Base-by-base conservation (phyloP, 257 asterid genomes). In the Solanum paucissectum region DNA sequence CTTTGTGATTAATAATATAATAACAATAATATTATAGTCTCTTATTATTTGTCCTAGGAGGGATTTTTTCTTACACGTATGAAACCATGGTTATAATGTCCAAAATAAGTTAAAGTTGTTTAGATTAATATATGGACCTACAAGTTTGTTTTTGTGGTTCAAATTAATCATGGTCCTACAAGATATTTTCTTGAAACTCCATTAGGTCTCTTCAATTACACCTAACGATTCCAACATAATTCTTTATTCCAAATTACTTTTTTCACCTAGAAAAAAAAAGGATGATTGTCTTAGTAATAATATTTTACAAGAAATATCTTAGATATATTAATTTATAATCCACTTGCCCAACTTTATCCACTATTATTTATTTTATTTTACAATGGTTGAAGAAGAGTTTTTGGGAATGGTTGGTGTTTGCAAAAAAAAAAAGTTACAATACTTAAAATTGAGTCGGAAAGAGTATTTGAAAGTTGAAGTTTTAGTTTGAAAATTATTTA, bases 121-220 rank as follows among this genome's bases (percentile, higher is more conserved):
- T 62, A 37, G 4, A 84, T 68, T 46, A 40, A 68, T 34, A 27
- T 34, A 13, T 86, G 44, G n/a, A 37, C 38, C 55, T 27, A 66
- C 75, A 68, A 73, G 89, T 71, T 88, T 36, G 23, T 23, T 20
- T 85, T 89, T 49, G 92, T 91, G 94, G 95, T 25, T 90, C 85
- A 88, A 83, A 88, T 89, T 12, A 82, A 92, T 88, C 85, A 16
- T 88, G 93, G 91, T 64, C 91, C 95, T 85, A 92, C 95, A 27
- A 84, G 29, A 52, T 73, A 49, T 83, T 44, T 0, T 34, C 10
- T 29, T 33, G 89, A 88, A 69, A 18, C 88, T 90, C 77, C 27
- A 74, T 87, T 68, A 73, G 49, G 82, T 9, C 27, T 73, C 49
- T 18, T 73, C 82, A 73, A 81, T 91, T 73, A 88, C 87, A 86